These are phyloP conservation scores for Annulohypoxylon maeteangense DNA, from an alignment of 495 filamentous ascomycete genomes.

Conservation along the genomic window DNA sequence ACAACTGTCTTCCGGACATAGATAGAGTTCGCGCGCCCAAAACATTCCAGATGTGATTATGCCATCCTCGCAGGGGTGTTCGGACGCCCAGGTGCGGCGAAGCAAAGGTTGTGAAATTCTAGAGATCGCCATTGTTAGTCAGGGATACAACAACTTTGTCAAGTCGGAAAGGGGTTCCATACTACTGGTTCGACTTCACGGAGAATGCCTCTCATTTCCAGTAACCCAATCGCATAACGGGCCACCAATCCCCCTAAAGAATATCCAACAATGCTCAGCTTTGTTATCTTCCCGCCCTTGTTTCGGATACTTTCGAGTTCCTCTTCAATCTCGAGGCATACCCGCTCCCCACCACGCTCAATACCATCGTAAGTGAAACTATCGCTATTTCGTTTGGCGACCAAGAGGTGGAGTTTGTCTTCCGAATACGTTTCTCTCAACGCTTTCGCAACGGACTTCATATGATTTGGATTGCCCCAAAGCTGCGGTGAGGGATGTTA, in stretches of 20 bases:
- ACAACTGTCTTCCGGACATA: slow-evolving; percentile 85
- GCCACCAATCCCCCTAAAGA: slow-evolving; percentile 89
- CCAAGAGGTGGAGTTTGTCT: slow-evolving; percentile 75
- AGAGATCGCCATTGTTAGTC: slow-evolving; percentile 33
- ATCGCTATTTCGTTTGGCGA: slow-evolving; percentile 81
- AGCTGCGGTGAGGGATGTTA: slow-evolving; percentile 60
- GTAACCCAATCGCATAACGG: slow-evolving; percentile 85
- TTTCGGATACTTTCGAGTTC: slow-evolving; percentile 71
- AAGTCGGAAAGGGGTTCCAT: slow-evolving; percentile 35
- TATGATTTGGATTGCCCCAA: slow-evolving; percentile 92
- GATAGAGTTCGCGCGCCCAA: slow-evolving; percentile 81
- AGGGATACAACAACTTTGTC: not conserved
- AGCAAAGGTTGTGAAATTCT: slow-evolving; percentile 95
- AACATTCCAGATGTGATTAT: slow-evolving; percentile 79
- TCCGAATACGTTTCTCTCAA: slow-evolving; percentile 72
- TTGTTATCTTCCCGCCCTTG: slow-evolving; percentile 76
- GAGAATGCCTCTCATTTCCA: slow-evolving; percentile 81
- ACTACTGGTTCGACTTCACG: slow-evolving; percentile 81
- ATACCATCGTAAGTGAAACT: slow-evolving; percentile 95
- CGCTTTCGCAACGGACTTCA: slow-evolving; percentile 74
- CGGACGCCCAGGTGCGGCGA: slow-evolving; percentile 89
- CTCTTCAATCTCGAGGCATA: slow-evolving; percentile 88
- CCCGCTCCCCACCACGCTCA: slow-evolving; percentile 87
- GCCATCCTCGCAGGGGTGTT: slow-evolving; percentile 74
- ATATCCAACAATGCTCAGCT: slow-evolving; percentile 89